phyloP scores from a whole-genome alignment of 441 rosid genomes.

The Viola pubescens region DNA sequence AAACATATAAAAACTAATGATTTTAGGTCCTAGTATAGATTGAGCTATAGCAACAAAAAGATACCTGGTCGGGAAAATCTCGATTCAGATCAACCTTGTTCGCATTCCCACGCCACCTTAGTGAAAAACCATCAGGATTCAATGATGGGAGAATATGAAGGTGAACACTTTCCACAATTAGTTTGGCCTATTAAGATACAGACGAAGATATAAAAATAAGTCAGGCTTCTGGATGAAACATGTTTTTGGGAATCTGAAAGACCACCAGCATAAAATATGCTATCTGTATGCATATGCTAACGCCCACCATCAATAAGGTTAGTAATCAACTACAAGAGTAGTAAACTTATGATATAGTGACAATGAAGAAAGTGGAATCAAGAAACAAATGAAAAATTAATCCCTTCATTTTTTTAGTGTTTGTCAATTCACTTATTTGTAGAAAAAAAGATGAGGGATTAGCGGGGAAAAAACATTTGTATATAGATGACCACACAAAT shows the following conservation, averaged over 20 bases:
- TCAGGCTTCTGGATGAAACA: not conserved
- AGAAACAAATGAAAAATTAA: too few species aligned
- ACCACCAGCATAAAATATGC: too few species aligned
- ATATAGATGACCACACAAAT: too few species aligned
- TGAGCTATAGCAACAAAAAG: slow-evolving; percentile 11
- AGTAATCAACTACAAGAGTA: too few species aligned
- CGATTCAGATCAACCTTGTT: slow-evolving; percentile 85
- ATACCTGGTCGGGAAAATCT: slow-evolving; percentile 98
- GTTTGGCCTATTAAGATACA: slow-evolving; percentile 43
- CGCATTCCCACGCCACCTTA: slow-evolving; percentile 74
- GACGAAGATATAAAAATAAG: slow-evolving; percentile 8
- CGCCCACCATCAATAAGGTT: too few species aligned
- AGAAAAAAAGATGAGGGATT: too few species aligned
- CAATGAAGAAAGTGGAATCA: too few species aligned
- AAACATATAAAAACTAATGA: not conserved
- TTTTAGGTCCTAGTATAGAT: slow-evolving; percentile 13
- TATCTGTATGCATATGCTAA: too few species aligned
- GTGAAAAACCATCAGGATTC: slow-evolving; percentile 92
- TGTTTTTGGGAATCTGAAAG: not conserved
- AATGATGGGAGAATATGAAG: slow-evolving; percentile 91
- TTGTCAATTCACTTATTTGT: too few species aligned
- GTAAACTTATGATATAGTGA: too few species aligned
- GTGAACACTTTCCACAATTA: slow-evolving; percentile 75
- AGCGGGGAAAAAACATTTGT: too few species aligned
- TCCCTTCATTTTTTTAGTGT: too few species aligned